A percentile compares a stretch with the other conserved stretches of the same genome.
phyloP scores from a whole-genome alignment of 2,329 filamentous ascomycete species.

The Hyphodiscus sp. region DNA sequence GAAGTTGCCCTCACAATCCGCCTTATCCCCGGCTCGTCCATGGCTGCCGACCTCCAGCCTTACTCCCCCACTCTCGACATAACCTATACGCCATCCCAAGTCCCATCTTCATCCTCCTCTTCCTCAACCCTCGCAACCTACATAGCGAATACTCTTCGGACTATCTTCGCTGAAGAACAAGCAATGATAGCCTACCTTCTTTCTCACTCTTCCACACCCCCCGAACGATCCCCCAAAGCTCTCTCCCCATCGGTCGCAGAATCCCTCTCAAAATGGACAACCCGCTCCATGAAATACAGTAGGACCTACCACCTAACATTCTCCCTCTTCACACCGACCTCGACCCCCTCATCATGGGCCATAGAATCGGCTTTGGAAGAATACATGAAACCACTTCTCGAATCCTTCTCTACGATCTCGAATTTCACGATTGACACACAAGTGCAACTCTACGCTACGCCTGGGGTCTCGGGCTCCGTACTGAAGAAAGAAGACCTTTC shows the following conservation, averaged over 20 bases:
- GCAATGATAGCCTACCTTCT: conserved; percentile 73
- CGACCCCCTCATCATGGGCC: conserved; percentile 80
- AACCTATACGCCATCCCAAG: conserved; percentile 64
- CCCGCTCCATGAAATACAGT: conserved; percentile 82
- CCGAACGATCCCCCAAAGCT: conserved; percentile 40
- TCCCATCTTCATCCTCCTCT: conserved; percentile 66
- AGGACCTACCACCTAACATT: conserved; percentile 94
- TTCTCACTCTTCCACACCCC: conserved; percentile 49
- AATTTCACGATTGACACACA: conserved; percentile 96
- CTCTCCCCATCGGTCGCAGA: conserved; percentile 47
- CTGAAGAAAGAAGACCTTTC: conserved; percentile 82
- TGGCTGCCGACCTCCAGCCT: conserved; percentile 57
- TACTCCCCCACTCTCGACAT: conserved; percentile 70
- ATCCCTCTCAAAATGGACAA: conserved; percentile 62
- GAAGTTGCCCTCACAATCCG: conserved; percentile 63
- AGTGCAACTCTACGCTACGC: conserved; percentile 84
- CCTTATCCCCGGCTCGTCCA: conserved; percentile 57
- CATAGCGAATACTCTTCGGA: conserved; percentile 70
- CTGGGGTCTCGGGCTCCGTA: conserved; percentile 52
- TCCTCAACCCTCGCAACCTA: conserved; percentile 65
- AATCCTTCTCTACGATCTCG: conserved; percentile 74
- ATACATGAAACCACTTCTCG: conserved; percentile 76
- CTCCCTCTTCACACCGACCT: conserved; percentile 80
- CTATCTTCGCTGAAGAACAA: conserved; percentile 81
- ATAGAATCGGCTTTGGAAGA: conserved; percentile 74